Conservation (phyloP, 345 rosid genomes). For the Citrus australasica region DNA sequence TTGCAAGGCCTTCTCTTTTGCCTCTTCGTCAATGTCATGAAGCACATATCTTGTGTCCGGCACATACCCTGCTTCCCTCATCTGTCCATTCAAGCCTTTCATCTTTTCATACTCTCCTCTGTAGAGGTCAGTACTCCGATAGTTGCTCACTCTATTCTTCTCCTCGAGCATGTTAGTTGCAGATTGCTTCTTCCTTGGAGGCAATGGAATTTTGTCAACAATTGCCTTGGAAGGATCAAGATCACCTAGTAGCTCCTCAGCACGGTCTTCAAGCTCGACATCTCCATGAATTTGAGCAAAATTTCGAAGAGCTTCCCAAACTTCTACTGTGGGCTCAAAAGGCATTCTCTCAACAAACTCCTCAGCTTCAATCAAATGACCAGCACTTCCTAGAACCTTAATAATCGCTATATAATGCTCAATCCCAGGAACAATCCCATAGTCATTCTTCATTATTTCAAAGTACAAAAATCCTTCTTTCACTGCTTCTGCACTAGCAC, state of each 20-base stretch:
- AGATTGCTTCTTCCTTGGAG: slow-evolving; percentile 37
- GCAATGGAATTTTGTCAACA: slow-evolving; percentile 19
- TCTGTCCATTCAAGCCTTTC: slow-evolving; percentile 57
- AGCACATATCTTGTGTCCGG: slow-evolving; percentile 63
- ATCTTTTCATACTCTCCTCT: slow-evolving; percentile 26
- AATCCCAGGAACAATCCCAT: slow-evolving; percentile 30
- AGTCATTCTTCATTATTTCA: slow-evolving; percentile 37
- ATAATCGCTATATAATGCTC: slow-evolving; percentile 42
- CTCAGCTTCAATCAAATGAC: slow-evolving; percentile 43
- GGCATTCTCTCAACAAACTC: slow-evolving; percentile 53
- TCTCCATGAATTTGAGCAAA: slow-evolving; percentile 52
- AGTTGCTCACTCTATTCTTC: slow-evolving; percentile 42
- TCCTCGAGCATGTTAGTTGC: slow-evolving; percentile 49
- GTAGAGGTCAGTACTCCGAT: slow-evolving; percentile 32
- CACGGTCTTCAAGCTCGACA: slow-evolving; percentile 46
- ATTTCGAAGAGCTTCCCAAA: slow-evolving; percentile 35
- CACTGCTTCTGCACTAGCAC: slow-evolving; percentile 41
- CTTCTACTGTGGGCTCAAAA: slow-evolving; percentile 28
- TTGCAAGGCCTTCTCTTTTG: slow-evolving; percentile 56
- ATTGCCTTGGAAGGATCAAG: slow-evolving; percentile 27
- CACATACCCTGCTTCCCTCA: slow-evolving; percentile 56
- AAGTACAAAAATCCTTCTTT: slow-evolving; percentile 33
- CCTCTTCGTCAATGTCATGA: slow-evolving; percentile 62
- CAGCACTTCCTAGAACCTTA: slow-evolving; percentile 37
- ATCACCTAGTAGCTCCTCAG: slow-evolving; percentile 32